Evolutionary conservation across 2,329 filamentous ascomycete genomes (phyloP), one percentile per base, ranked within the genome.

Genomic region (Nannizziopsis arthrosporioides): DNA sequence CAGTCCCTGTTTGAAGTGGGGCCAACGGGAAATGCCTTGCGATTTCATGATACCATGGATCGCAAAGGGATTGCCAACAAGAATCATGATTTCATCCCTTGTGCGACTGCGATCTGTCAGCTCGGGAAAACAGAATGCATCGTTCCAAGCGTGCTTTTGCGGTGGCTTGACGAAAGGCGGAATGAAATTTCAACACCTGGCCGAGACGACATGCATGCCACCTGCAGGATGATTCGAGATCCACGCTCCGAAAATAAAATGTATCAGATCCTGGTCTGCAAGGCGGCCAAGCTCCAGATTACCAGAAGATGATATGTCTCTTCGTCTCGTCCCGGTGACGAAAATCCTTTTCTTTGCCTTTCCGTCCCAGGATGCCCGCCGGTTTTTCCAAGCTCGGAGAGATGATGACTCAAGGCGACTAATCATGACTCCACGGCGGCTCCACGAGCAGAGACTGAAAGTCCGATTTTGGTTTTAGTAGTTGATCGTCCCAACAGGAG

Each of bases 101-200:
- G 15, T 36, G 34, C 34, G 22, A 27, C 22, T 27, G 22, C 22
- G 22, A 27, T 27, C 22, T 4, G 22, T 4, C 22, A 27, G 7
- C 22, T 27, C 22, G 22, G 22, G 22, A 4, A 27, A 27, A 27
- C 22, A 27, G 22, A 27, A 27, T 27, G 22, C 22, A 27, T 27
- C n/a, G 22, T 27, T 27, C 4, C 4, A 15, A 4, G 15, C 34
- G 15, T 36, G 3, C 34, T 12, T 3, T 17, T 8, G 27, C 3
- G 17, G 18, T 12, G 5, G 7, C 7, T n/a, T 15, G 18, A 12
- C 38, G 15, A 41, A 19, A 34, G 34, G 17, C 15, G 39, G 31
- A 47, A 35, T 47, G 17, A 39, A 36, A 42, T 22, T 11, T 37
- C 38, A 47, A 42, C 44, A 46, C 44, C 44, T 46, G 44, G 44